Base-by-base conservation (phyloP, 768 basidiomycete genomes). In the Boletus patriciae region DNA sequence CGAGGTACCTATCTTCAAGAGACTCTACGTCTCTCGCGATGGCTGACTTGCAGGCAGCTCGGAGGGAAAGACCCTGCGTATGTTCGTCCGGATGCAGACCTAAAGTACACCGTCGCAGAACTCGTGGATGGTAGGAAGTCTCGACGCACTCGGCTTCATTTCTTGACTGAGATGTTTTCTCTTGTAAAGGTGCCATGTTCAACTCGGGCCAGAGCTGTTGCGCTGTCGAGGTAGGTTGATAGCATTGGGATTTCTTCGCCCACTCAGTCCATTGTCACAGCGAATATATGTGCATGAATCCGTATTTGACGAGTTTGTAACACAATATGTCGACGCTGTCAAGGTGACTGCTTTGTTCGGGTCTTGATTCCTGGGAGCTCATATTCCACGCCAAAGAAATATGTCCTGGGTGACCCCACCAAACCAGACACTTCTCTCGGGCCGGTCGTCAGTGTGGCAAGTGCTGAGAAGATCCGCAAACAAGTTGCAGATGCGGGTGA, bases 51-150 rank as follows among this genome's bases (percentile, higher is more conserved):
- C 27, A 40, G 31, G 19, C 61, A 93, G 90, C 84, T 99, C 16
- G 97, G 97, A 2, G 97, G 97, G 1, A 98, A 99, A 72, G 97
- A 99, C 67, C 94, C 97, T 3, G 97, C 96, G 3, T 99, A 98
- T 66, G 94, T 99, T 7, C 78, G 94, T 23, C 74, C 82, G 3
- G 96, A 98, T 70, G 93, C 90, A 0, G 85, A 97, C 72, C 66
- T 97, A 1, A 82, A 83, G 12, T 98, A 89, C 65, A 88, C 94
- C 0, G 87, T 85, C 13, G 80, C 83, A 23, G 88, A 98, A 65
- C 82, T 98, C 4, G 94, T 94, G 2, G 97, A 99, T 72, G 96
- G 94, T 88, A 54, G 77, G 19, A 77, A n/a, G 27, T 9, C 36
- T 6, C 21, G 27, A 11, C 3, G n/a, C 36, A n/a, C 18, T 19